These are phyloP conservation scores for Citrus australasica DNA, from an alignment of 345 rosid species.

Conservation along the genomic window DNA sequence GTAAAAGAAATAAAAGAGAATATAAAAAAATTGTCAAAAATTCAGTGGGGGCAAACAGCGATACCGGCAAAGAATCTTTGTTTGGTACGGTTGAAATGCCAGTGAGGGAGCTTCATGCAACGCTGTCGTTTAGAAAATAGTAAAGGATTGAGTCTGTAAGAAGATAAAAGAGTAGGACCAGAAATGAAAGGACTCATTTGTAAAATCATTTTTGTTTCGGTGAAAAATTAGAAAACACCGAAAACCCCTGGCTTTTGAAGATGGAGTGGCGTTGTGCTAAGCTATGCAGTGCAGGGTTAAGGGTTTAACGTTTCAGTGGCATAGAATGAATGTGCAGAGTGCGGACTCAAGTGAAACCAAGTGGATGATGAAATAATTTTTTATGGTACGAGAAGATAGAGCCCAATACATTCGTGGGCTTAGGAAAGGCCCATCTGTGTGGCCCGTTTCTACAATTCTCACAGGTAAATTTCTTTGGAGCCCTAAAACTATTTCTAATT, in stretches of 20 bases:
- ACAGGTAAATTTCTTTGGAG: not conserved
- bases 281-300: not conserved
- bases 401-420: not conserved
- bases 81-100: constrained; percentile 19
- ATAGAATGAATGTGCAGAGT: not conserved
- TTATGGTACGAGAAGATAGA: not conserved
- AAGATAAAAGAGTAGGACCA: constrained; percentile 44
- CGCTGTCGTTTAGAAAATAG: constrained; percentile 56
- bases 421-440: not conserved
- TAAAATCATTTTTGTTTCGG: constrained; percentile 24
- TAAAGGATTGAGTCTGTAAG: constrained; percentile 64
- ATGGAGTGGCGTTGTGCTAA: not conserved
- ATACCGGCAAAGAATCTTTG: constrained; percentile 39
- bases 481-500: not conserved
- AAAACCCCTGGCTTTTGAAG: not conserved
- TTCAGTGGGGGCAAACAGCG: not conserved
- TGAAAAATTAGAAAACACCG: not conserved
- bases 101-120: constrained; percentile 22
- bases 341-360: not conserved
- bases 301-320: constrained; percentile 6
- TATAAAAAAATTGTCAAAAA: not conserved
- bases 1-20: not conserved
- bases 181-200: constrained; percentile 42
- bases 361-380: not conserved
- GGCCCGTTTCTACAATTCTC: not conserved